A percentile compares a stretch with the other conserved stretches of the same genome.
phyloP scores from a whole-genome alignment of 805 yeast species.

The Schwanniomyces pseudopolymorphus region DNA sequence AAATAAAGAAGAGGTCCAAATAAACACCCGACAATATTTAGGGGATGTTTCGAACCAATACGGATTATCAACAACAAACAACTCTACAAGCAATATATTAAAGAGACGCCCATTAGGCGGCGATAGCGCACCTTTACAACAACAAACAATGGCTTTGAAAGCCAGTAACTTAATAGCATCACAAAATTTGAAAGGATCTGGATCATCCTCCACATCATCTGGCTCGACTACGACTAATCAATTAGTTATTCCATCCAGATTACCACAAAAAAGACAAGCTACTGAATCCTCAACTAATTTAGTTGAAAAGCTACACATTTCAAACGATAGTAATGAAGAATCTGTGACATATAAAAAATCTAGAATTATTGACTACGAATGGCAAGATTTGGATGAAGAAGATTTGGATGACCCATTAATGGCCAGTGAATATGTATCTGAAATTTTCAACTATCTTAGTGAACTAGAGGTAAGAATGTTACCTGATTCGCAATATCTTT shows the following conservation, averaged over 20 bases:
- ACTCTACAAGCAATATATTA: neutral
- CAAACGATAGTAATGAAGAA: conserved; percentile 8
- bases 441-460: conserved; percentile 78
- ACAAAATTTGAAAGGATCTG: conserved; percentile 5
- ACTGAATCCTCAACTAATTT: conserved; percentile 52
- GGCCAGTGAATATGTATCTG: conserved; percentile 91
- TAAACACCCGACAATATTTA: conserved; percentile 25
- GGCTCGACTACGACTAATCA: conserved; percentile 9
- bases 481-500: conserved; percentile 69
- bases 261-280: conserved; percentile 54
- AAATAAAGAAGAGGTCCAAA: conserved; percentile 7
- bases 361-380: conserved; percentile 43
- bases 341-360: conserved; percentile 34
- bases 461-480: conserved; percentile 69
- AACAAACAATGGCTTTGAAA: conserved; percentile 9
- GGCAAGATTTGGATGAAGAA: conserved; percentile 76
- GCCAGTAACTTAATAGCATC: conserved; percentile 7
- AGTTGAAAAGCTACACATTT: conserved; percentile 31
- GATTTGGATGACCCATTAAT: conserved; percentile 72
- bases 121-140: conserved; percentile 30
- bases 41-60: conserved; percentile 41
- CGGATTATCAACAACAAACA: conserved; percentile 13
- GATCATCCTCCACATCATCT: conserved; percentile 5
- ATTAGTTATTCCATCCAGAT: conserved; percentile 25
- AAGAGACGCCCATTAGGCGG: conserved; percentile 36